Base-by-base conservation (phyloP, 129 eudicot species). In the Saposhnikovia divaricata region DNA sequence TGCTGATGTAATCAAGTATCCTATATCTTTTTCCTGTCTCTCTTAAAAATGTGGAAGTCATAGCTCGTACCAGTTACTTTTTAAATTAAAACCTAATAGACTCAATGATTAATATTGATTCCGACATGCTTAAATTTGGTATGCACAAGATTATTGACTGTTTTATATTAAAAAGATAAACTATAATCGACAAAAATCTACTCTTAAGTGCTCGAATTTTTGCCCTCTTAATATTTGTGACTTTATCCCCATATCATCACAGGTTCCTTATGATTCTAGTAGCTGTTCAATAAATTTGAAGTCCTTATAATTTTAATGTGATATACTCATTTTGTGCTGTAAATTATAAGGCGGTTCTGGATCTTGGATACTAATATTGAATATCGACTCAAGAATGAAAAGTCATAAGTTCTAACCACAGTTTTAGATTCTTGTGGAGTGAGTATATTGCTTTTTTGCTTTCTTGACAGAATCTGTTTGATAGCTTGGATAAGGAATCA, bases 401-500 rank as follows among this genome's bases (percentile, higher is more conserved):
- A 39, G 61, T 50, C 14, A 8, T 73, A 19, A 15, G 47, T 42
- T 21, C 27, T 73, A 19, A 14, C 59, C 37, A 10, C 37, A 47
- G 48, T 13, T 48, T 11, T 15, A n/a, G 47, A 31, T 79, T 77
- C 80, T 75, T 53, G 47, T 79, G 57, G 48, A 78, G 45, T 78
- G 45, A 68, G 43, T 40, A 9, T 79, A 43, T 34, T 45, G 42
- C 34, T 39, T 71, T 46, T 31, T 50, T 10, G 79, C 39, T 9
- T 12, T 66, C 65, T 69, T 79, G 72, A 42, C 89, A 94, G 98
- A 87, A 86, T 83, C 53, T 95, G 72, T 95, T 90, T 83, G 93
- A 87, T 66, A 85, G 88, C 76, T 78, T 95, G 84, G 96, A 95
- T 81, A 95, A 90, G 84, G 94, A 90, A 85, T 79, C 88, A 88